Base-by-base conservation (phyloP, 192 early-diverging fungal species). In the Linnemannia exigua region DNA sequence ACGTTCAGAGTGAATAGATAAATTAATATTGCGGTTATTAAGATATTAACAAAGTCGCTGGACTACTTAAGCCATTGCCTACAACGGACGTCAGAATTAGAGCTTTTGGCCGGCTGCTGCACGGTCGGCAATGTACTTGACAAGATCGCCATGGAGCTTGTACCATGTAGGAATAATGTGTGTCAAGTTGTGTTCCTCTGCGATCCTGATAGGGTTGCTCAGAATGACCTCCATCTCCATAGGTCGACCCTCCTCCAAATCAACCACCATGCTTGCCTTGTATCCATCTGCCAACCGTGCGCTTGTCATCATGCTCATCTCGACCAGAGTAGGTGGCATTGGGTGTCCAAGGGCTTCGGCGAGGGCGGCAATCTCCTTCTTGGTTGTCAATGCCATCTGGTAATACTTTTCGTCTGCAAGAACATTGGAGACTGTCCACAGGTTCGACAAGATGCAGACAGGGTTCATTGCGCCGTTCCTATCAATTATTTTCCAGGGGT, bases 381-480 rank as follows among this genome's bases (percentile, higher is more conserved):
- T 94, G 12, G 92, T 50, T 28, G 76, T 81, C 54, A 78, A 76
- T 1, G 89, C 81, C 68, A 93, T 83, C 19, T 76, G 69, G 20
- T 79, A 75, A 70, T 91, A 89, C 33, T 86, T 76, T 17, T 89
- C 80, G 71, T 92, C 79, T 5, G 76, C 88, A 17, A 95, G 82
- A 74, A 95, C 89, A 68, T 90, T 76, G 25, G 87, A 84, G 7
- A 80, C 78, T 14, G 92, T 93, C 72, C 92, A 88, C 70, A 91
- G 80, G 68, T 90, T 88, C 11, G 93, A 90, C 1, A 92, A 79
- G 6, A 94, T 91, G n/a, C 92, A 92, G 16, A 94, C 89, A 0
- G 93, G 90, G 51, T 93, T 93, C 84, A 95, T 93, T 11, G 92
- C 90, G 16, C 90, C 93, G 75, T 95, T 95, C 95, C 90, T 91